phyloP scores from a whole-genome alignment of 2,329 filamentous ascomycete species.

The Penicillium sp. region DNA sequence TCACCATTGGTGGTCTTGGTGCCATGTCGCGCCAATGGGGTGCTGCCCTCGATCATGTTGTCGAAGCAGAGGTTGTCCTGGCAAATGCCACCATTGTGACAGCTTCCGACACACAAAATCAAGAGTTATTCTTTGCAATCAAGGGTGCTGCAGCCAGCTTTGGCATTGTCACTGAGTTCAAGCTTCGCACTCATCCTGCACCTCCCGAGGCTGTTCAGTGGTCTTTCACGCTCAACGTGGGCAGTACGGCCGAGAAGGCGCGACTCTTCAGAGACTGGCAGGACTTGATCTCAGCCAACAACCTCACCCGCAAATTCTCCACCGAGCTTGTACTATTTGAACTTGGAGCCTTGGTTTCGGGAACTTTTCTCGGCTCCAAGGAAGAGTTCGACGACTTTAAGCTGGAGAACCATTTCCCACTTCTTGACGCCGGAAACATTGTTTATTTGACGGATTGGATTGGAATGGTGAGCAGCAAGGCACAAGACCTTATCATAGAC shows the following conservation, averaged over 20 bases:
- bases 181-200: slow-evolving; percentile 36
- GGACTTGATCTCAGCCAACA: slow-evolving; percentile 52
- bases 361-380: slow-evolving; percentile 60
- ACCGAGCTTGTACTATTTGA: slow-evolving; percentile 56
- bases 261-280: slow-evolving; percentile 59
- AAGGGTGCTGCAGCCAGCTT: slow-evolving; percentile 40
- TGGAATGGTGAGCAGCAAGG: slow-evolving; percentile 26
- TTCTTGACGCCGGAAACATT: slow-evolving; percentile 18
- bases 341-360: slow-evolving; percentile 56
- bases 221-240: slow-evolving; percentile 54
- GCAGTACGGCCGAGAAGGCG: slow-evolving; percentile 49
- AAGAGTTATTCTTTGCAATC: slow-evolving; percentile 37
- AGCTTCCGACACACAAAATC: slow-evolving; percentile 28
- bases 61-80: slow-evolving; percentile 50
- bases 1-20: slow-evolving; percentile 42
- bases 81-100: slow-evolving; percentile 38
- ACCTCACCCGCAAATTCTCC: slow-evolving; percentile 58
- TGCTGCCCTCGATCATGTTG: slow-evolving; percentile 51
- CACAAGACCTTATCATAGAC: slow-evolving; percentile 26
- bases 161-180: slow-evolving; percentile 41
- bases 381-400: slow-evolving; percentile 52
- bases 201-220: slow-evolving; percentile 56
- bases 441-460: slow-evolving; percentile 31
- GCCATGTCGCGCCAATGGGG: slow-evolving; percentile 51
- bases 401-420: slow-evolving; percentile 27